Conservation (phyloP, 345 rosid species). For the Linum lewisii region DNA sequence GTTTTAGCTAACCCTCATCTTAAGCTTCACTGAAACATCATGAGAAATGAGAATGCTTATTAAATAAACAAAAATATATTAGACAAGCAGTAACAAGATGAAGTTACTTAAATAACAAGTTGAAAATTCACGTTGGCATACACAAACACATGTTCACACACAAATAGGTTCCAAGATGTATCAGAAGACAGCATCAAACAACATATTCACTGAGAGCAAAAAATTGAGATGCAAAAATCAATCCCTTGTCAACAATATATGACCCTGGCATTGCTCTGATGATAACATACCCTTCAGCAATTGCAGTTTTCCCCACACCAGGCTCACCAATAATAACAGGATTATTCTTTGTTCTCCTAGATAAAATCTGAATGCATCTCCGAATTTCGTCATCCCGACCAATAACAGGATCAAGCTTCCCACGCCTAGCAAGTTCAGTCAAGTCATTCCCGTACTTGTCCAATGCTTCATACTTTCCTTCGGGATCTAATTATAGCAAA, state of each 20-base stretch:
- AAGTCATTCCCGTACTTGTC: constrained; percentile 88
- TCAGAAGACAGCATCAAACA: neutral
- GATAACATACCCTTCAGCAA: constrained; percentile 61
- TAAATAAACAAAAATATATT: too few species aligned
- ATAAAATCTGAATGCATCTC: constrained; percentile 74
- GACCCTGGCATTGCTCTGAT: constrained; percentile 2
- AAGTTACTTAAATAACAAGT: neutral
- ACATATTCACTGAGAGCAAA: neutral
- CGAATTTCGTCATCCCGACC: constrained; percentile 89
- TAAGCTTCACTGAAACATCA: too few species aligned
- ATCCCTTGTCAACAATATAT: neutral
- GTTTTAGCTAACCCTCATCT: neutral
- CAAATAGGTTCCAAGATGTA: neutral
- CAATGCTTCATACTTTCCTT: constrained; percentile 71
- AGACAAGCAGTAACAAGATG: neutral
- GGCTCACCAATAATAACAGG: constrained; percentile 95
- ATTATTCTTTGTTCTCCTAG: constrained; percentile 90
- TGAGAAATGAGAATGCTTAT: neutral
- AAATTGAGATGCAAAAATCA: neutral
- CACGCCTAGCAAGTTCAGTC: constrained; percentile 79
- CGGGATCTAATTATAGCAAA: constrained; percentile 47
- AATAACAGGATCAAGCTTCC: constrained; percentile 94
- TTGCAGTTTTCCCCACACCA: constrained; percentile 94
- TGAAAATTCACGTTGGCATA: neutral
- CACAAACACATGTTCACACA: neutral